Percentiles rank a stretch among this genome's conserved stretches.
Conservation (phyloP, 2,329 filamentous ascomycete species). For the Arthrinium puccinioides region DNA sequence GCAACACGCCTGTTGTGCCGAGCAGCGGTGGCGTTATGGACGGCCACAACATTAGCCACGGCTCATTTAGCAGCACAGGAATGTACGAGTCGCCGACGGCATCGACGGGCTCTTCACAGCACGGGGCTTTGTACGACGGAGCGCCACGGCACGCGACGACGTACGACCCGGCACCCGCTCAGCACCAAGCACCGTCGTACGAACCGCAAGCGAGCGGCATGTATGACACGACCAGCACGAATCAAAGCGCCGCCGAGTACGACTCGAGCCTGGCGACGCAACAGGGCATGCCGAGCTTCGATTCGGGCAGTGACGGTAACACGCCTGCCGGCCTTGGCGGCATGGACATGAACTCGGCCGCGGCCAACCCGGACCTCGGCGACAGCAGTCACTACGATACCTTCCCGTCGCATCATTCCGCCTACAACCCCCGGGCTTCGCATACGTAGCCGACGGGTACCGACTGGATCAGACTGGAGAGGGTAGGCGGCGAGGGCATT, state of each 20-base stretch:
- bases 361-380: not conserved
- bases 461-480: not conserved
- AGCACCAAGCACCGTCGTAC: not conserved
- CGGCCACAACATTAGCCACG: not conserved
- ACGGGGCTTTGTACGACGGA: slow-evolving; percentile 1
- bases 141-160: not conserved
- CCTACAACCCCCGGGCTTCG: not conserved
- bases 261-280: not conserved
- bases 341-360: not conserved
- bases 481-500: not conserved
- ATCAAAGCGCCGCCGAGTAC: not conserved
- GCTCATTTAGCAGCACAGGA: not conserved
- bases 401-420: not conserved
- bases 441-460: not conserved
- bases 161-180: not conserved
- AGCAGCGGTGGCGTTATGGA: not conserved
- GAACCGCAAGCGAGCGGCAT: not conserved
- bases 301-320: slow-evolving; percentile 1
- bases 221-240: not conserved
- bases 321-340: not conserved
- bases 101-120: not conserved
- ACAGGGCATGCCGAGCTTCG: slow-evolving; percentile 1
- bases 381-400: not conserved
- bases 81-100: slow-evolving; percentile 3
- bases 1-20: not conserved